These are phyloP conservation scores for Pseudogymnoascus sp. DNA, from an alignment of 2,329 filamentous ascomycete species.

Conservation along the genomic window DNA sequence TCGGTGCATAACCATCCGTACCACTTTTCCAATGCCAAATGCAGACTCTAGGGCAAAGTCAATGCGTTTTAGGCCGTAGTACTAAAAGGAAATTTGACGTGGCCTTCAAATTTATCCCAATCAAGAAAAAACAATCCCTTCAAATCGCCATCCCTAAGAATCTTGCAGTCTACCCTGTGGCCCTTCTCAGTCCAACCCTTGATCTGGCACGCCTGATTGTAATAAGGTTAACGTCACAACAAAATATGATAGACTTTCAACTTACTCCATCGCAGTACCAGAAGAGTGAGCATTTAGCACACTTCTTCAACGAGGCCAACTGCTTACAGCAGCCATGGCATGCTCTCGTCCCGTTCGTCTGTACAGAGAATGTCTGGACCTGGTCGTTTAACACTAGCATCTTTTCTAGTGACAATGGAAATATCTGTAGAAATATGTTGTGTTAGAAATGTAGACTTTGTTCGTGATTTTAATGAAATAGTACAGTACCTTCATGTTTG, in stretches of 20 bases:
- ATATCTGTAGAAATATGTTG: slow-evolving; percentile 13
- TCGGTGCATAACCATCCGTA: background rate
- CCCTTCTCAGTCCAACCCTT: slow-evolving; percentile 24
- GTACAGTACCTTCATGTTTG: slow-evolving; percentile 20
- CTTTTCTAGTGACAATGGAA: slow-evolving; percentile 15
- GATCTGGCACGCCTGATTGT: slow-evolving; percentile 20
- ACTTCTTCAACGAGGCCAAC: slow-evolving; percentile 15
- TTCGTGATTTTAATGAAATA: too few species aligned
- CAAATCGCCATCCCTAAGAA: slow-evolving; percentile 24
- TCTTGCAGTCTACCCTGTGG: slow-evolving; percentile 24
- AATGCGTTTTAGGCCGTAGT: background rate
- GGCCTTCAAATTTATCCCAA: slow-evolving; percentile 21
- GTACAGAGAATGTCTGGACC: slow-evolving; percentile 19
- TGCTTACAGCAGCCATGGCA: slow-evolving; percentile 19
- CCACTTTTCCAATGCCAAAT: background rate
- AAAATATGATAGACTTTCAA: background rate
- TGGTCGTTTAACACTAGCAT: slow-evolving; percentile 16
- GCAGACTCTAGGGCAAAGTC: background rate
- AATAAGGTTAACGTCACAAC: slow-evolving; percentile 12
- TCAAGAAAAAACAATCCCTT: slow-evolving; percentile 21
- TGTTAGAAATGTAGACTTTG: too few species aligned
- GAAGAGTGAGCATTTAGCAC: slow-evolving; percentile 19
- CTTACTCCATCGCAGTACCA: slow-evolving; percentile 24
- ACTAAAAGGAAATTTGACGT: slow-evolving; percentile 20
- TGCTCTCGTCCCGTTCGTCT: slow-evolving; percentile 17